Percentiles rank a stretch among this genome's conserved stretches.
These are phyloP conservation scores for Mycena metata DNA, from an alignment of 768 basidiomycete genomes.

Conservation along the genomic window DNA sequence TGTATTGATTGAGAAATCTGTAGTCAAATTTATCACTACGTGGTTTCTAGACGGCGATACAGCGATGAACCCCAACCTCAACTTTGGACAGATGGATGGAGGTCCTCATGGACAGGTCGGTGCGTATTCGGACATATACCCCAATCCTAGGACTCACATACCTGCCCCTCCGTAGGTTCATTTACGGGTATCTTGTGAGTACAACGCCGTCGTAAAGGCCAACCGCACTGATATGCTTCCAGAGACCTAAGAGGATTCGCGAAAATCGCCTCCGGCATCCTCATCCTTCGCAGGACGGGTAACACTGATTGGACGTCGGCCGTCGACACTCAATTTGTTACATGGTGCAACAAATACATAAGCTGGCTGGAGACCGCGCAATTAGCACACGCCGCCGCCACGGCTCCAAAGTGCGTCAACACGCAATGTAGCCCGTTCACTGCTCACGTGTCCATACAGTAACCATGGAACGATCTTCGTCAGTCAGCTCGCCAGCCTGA, in stretches of 20 bases:
- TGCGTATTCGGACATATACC: neutral
- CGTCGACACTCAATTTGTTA: conserved; percentile 60
- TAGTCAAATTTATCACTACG: conserved; percentile 61
- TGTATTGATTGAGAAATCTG: neutral
- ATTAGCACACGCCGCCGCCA: conserved; percentile 60
- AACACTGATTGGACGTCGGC: conserved; percentile 68
- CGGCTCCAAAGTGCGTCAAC: conserved; percentile 61
- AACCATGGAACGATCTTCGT: conserved; percentile 78
- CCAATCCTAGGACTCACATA: too few species aligned
- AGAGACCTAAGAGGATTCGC: conserved; percentile 72
- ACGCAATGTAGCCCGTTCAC: neutral
- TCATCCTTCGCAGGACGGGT: conserved; percentile 64
- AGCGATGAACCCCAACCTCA: conserved; percentile 73
- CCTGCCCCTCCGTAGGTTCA: too few species aligned
- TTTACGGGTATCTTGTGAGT: conserved; percentile 56
- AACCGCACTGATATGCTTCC: neutral
- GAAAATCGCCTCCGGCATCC: conserved; percentile 66
- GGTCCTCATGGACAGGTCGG: conserved; percentile 57
- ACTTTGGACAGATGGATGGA: conserved; percentile 66
- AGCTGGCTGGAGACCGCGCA: conserved; percentile 65
- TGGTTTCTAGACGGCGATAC: conserved; percentile 75
- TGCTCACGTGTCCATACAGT: conserved; percentile 47
- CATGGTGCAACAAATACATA: conserved; percentile 69
- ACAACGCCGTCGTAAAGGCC: neutral
- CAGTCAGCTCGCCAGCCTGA: conserved; percentile 70